Percentiles rank a stretch among this genome's conserved stretches.
Conservation (phyloP, 2,329 filamentous ascomycete species). For the Colletotrichum somersetense region DNA sequence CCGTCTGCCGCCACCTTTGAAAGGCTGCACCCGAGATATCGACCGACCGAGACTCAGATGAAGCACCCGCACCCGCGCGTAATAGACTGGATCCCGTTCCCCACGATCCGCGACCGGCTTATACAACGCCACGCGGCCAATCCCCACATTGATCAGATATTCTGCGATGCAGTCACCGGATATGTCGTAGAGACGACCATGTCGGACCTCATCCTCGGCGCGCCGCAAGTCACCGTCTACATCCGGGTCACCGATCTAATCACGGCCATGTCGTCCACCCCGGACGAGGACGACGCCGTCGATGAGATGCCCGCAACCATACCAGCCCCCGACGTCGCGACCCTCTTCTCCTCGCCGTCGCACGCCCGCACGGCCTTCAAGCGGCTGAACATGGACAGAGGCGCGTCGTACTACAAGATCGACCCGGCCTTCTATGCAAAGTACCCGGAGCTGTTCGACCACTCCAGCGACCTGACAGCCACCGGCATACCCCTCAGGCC, state of each 20-base stretch:
- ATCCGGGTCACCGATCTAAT: slow-evolving; percentile 49
- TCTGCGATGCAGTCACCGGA: slow-evolving; percentile 50
- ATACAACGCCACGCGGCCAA: slow-evolving; percentile 50
- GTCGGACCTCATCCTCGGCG: slow-evolving; percentile 47
- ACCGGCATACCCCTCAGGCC: slow-evolving; percentile 47
- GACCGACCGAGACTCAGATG: slow-evolving; percentile 47
- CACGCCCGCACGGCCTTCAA: slow-evolving; percentile 48
- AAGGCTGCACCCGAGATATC: slow-evolving; percentile 47
- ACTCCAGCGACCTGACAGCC: slow-evolving; percentile 45
- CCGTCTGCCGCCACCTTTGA: slow-evolving; percentile 47
- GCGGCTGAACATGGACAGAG: slow-evolving; percentile 49
- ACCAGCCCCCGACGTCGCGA: slow-evolving; percentile 45
- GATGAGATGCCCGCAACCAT: slow-evolving; percentile 32
- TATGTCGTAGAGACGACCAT: slow-evolving; percentile 50
- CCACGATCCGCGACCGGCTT: slow-evolving; percentile 47
- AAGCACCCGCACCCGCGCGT: slow-evolving; percentile 46
- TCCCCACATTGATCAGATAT: slow-evolving; percentile 49
- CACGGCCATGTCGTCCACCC: slow-evolving; percentile 38
- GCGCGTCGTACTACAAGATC: slow-evolving; percentile 51
- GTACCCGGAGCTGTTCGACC: slow-evolving; percentile 50
- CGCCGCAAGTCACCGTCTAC: slow-evolving; percentile 47
- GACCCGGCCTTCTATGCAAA: slow-evolving; percentile 50
- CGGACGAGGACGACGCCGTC: not conserved
- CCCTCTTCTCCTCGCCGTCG: slow-evolving; percentile 44
- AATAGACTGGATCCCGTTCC: slow-evolving; percentile 47